These are phyloP conservation scores for Wallemia ichthyophaga DNA, from an alignment of 1,284 basidiomycete species.

Conservation along the genomic window DNA sequence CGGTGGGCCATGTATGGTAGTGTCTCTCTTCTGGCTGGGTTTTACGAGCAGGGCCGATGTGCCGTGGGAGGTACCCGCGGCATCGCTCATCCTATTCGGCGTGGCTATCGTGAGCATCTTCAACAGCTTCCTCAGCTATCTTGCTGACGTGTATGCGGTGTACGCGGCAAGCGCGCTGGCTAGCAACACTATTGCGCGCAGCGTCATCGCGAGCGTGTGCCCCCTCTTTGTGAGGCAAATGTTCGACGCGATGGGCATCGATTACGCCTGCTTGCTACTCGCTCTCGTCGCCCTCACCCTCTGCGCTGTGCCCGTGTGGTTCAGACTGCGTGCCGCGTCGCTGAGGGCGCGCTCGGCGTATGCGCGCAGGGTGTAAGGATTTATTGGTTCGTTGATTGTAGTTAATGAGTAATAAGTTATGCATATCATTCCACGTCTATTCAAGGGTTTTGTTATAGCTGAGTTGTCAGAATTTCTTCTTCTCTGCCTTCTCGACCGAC, in stretches of 20 bases:
- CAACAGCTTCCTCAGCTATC: background rate
- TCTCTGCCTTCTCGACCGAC: too few relatives aligned
- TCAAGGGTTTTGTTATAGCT: too few relatives aligned
- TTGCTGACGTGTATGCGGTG: background rate
- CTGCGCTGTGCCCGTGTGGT: background rate
- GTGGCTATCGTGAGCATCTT: background rate
- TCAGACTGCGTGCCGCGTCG: background rate
- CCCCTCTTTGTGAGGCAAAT: background rate
- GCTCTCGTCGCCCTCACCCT: background rate
- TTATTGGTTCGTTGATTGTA: too few relatives aligned
- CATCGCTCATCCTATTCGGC: background rate
- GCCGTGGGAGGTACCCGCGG: background rate
- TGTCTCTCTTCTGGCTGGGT: background rate
- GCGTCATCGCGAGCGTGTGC: background rate
- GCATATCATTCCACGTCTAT: too few relatives aligned
- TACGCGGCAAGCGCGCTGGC: background rate
- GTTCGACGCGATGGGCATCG: background rate
- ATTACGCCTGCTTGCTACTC: background rate
- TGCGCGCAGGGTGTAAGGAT: background rate
- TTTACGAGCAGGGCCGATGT: background rate
- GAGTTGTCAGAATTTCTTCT: too few relatives aligned
- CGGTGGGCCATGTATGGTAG: background rate
- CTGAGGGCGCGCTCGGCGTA: background rate
- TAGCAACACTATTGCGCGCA: background rate
- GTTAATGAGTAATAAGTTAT: too few relatives aligned